phyloP scores from a whole-genome alignment of 805 yeast genomes.

The Debaryomyces prosopidis region DNA sequence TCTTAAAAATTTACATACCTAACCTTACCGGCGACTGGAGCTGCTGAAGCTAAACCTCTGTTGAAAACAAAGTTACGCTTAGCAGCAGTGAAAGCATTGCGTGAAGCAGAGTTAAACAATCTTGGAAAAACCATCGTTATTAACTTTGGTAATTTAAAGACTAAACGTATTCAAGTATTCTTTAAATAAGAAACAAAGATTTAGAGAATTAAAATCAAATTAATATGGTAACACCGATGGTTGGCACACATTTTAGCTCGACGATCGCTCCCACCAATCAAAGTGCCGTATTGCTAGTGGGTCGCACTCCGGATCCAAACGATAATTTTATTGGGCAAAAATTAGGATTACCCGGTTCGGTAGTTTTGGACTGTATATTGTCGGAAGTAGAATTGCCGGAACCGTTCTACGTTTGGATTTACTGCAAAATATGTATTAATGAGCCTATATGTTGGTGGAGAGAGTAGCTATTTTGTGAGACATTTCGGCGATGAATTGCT shows the following conservation, averaged over 20 bases:
- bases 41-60: slow-evolving; percentile 79
- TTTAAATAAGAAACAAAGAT: slow-evolving; percentile 1
- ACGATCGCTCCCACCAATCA: slow-evolving; percentile 19
- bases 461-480: slow-evolving; percentile 8
- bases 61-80: slow-evolving; percentile 75
- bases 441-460: neutral
- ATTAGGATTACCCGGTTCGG: slow-evolving; percentile 7
- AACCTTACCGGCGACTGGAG: slow-evolving; percentile 77
- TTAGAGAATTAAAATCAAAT: slow-evolving; percentile 1
- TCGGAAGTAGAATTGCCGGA: slow-evolving; percentile 1
- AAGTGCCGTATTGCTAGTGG: slow-evolving; percentile 14
- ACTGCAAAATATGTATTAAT: neutral
- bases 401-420: neutral
- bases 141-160: slow-evolving; percentile 23
- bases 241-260: slow-evolving; percentile 1
- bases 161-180: slow-evolving; percentile 6
- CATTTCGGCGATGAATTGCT: slow-evolving; percentile 17
- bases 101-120: slow-evolving; percentile 59
- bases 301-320: slow-evolving; percentile 13
- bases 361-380: neutral
- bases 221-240: slow-evolving; percentile 4
- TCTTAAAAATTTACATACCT: slow-evolving; percentile 57
- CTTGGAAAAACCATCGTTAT: slow-evolving; percentile 56
- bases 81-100: slow-evolving; percentile 87
- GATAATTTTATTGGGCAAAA: slow-evolving; percentile 24